These are phyloP conservation scores for Leccinellum luteum DNA, from an alignment of 768 basidiomycete species.

Conservation along the genomic window DNA sequence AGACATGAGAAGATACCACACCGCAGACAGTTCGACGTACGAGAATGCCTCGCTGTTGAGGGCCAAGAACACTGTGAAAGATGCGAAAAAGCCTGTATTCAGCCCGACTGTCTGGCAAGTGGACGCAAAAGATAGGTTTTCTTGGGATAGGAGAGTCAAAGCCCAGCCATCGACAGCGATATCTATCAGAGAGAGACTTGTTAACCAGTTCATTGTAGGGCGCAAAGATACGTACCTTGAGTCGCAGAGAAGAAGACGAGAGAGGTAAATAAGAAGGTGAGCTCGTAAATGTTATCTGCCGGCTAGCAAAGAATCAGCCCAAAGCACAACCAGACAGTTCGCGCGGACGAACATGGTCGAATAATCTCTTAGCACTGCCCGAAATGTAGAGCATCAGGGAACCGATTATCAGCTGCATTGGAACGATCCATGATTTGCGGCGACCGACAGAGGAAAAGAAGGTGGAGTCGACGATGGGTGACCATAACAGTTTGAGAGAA, in stretches of 20 bases:
- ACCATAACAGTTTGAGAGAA: slow-evolving; percentile 96
- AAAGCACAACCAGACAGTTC: slow-evolving; percentile 1
- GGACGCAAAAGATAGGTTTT: slow-evolving; percentile 93
- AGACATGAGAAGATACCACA: slow-evolving; percentile 8
- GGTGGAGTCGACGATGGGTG: slow-evolving; percentile 92
- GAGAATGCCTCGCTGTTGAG: slow-evolving; percentile 93
- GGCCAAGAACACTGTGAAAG: slow-evolving; percentile 96
- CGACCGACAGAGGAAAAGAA: slow-evolving; percentile 84
- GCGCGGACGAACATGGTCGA: slow-evolving; percentile 61
- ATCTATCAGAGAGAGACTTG: slow-evolving; percentile 45
- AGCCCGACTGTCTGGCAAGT: slow-evolving; percentile 98
- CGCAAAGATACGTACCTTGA: slow-evolving; percentile 61
- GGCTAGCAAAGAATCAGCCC: slow-evolving; percentile 51
- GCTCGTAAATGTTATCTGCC: slow-evolving; percentile 66
- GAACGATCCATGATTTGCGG: slow-evolving; percentile 98
- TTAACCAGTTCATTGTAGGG: slow-evolving; percentile 14
- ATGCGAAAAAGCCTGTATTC: slow-evolving; percentile 92
- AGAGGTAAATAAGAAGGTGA: slow-evolving; percentile 83
- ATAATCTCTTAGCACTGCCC: slow-evolving; percentile 65
- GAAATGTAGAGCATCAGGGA: slow-evolving; percentile 79
- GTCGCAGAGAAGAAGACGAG: slow-evolving; percentile 96
- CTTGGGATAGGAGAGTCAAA: slow-evolving; percentile 82
- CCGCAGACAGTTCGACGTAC: slow-evolving; percentile 39
- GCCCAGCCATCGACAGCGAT: slow-evolving; percentile 97
- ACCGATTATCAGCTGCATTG: slow-evolving; percentile 92